Conservation (phyloP, 352 stramenopile species). For the Aphanomyces stellatus region DNA sequence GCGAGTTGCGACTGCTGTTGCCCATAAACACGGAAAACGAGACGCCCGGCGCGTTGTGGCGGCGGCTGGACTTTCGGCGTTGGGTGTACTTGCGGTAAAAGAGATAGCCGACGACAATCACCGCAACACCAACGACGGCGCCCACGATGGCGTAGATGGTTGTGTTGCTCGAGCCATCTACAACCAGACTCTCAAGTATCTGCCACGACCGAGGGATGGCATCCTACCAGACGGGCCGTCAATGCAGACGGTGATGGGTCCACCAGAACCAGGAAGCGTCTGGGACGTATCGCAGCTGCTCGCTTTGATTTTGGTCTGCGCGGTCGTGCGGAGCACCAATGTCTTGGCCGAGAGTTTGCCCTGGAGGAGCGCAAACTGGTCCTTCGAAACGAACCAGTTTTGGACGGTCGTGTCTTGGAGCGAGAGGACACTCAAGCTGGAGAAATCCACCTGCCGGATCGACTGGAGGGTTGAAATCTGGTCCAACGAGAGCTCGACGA, state of each 20-base stretch:
- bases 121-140: background rate
- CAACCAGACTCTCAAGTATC: too few species aligned
- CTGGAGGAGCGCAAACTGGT: background rate
- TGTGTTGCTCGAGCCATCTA: constrained; percentile 1
- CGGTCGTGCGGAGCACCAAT: background rate
- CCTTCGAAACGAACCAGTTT: background rate
- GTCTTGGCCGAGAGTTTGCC: background rate
- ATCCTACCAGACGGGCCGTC: constrained; percentile 6
- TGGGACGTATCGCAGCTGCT: background rate
- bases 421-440: background rate
- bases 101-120: constrained; percentile 3
- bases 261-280: background rate
- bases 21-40: constrained; percentile 6
- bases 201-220: too few species aligned
- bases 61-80: background rate
- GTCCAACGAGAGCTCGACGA: background rate
- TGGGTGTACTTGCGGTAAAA: constrained; percentile 9
- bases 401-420: background rate
- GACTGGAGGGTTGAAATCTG: background rate
- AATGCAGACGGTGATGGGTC: background rate
- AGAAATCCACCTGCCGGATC: background rate
- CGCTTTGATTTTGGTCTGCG: background rate
- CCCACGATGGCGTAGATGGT: background rate
- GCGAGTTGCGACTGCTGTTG: background rate
- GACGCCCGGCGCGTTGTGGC: background rate